Evolutionary conservation across 805 yeast species (phyloP), one percentile per base, ranked within the genome.

Genomic region (Saturnispora diversa): DNA sequence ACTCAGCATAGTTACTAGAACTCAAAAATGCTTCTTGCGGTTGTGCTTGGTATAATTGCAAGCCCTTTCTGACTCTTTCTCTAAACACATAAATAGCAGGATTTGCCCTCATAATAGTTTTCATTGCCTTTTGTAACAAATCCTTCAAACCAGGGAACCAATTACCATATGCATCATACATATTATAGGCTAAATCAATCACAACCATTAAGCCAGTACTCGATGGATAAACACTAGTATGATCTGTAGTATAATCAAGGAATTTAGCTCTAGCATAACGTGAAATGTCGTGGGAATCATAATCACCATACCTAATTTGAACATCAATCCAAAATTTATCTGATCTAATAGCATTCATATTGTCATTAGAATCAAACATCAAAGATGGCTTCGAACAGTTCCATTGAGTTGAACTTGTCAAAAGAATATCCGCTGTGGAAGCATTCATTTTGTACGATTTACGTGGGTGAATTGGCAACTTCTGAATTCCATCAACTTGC

Each of bases 401-500:
- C 97, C 97, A 92, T 54, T 77, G 76, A 55, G 77, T 77, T 2
- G 83, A 67, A 50, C 94, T 79, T 12, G 75, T 70, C 37, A 90
- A 58, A 2, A 86, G 78, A 30, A 92, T 73, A 63, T 92, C 99
- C 0, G 99, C 97, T 34, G 87, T 75, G 0, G 97, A 87, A 0
- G 97, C 84, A 58, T 85, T 87, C 97, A 92, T 88, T 60, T 87
- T 85, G 66, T 92, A 92, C 0, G 97, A 88, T 58, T 92, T 92
- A 53, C 99, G 72, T 0, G 99, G 99, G 58, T 92, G 99, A 39
- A 92, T 87, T 2, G 95, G 79, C 50, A 85, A 86, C 57, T 92
- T 92, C 43, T 83, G 85, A 5, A 92, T 96, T 37, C 74, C 69
- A 49, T 84, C 96, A 44, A 90, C 80, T 49, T 81, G 88, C 24